Conservation (phyloP, 306 rosid genomes). For the Purshia tridentata region DNA sequence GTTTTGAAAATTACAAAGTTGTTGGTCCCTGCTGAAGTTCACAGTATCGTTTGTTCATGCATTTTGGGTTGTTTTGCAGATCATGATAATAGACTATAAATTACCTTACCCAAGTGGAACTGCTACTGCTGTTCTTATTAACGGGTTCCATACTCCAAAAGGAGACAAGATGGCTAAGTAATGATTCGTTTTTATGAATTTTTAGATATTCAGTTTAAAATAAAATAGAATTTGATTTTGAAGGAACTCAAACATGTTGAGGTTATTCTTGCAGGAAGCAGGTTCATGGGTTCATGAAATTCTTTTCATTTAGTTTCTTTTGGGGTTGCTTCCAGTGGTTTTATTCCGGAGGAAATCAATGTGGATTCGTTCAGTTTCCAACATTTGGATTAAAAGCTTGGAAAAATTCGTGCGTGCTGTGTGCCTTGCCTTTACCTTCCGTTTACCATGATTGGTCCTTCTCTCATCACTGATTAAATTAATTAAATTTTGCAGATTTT, state of each 20-base stretch:
- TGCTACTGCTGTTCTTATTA: slow-evolving; percentile 97
- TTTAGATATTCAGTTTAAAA: not conserved
- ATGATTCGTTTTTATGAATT: slow-evolving; percentile 19
- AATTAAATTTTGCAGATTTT: slow-evolving; percentile 64
- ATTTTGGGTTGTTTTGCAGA: slow-evolving; percentile 51
- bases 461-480: slow-evolving; percentile 25
- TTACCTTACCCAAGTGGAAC: slow-evolving; percentile 94
- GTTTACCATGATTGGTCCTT: slow-evolving; percentile 15
- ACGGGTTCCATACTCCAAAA: slow-evolving; percentile 90
- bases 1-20: not conserved
- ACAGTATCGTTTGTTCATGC: slow-evolving; percentile 11
- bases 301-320: slow-evolving; percentile 70
- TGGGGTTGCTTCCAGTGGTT: slow-evolving; percentile 99
- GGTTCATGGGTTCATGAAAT: slow-evolving; percentile 74
- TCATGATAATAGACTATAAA: slow-evolving; percentile 92
- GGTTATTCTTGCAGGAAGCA: slow-evolving; percentile 65
- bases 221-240: slow-evolving; percentile 18
- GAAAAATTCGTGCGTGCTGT: slow-evolving; percentile 66
- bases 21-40: not conserved
- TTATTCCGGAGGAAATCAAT: slow-evolving; percentile 70
- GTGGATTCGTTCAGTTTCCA: slow-evolving; percentile 91
- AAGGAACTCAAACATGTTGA: slow-evolving; percentile 28
- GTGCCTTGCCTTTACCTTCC: slow-evolving; percentile 1
- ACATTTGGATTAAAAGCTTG: slow-evolving; percentile 89
- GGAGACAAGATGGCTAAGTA: slow-evolving; percentile 90